Percentiles rank a stretch among this genome's conserved stretches.
Evolutionary conservation across 2,329 filamentous ascomycete species (phyloP).

Genomic region (Colletotrichum higginsianum): DNA sequence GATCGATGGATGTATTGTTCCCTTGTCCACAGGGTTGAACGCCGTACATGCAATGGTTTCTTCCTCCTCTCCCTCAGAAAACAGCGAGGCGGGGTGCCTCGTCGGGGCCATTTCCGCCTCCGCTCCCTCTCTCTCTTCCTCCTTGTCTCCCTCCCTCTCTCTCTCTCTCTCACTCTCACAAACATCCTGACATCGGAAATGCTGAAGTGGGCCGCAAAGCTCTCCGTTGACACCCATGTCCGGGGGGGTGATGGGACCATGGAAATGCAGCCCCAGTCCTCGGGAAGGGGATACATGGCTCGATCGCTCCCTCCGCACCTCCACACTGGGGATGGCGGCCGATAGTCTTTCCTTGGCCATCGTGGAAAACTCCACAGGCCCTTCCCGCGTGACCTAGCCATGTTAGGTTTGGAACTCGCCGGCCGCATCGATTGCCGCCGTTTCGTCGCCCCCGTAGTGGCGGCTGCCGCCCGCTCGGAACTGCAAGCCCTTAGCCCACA

Average conservation of each 20-base stretch:
- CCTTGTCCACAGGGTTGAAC: conserved; percentile 10
- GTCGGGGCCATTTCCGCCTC: conserved; percentile 19
- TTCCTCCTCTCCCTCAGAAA: neutral
- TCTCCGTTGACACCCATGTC: conserved; percentile 1
- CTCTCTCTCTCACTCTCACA: too few species aligned
- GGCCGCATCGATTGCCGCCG: neutral
- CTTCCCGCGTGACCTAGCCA: conserved; percentile 9
- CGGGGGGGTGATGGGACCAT: conserved; percentile 1
- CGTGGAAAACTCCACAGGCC: conserved; percentile 18
- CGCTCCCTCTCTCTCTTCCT: too few species aligned
- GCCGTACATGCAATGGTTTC: conserved; percentile 29
- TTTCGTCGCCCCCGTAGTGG: neutral
- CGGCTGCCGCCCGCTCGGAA: neutral
- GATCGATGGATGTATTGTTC: neutral
- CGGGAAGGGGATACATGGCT: neutral
- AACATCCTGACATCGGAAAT: conserved; percentile 21
- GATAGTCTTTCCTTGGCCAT: conserved; percentile 26
- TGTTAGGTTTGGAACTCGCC: conserved; percentile 7
- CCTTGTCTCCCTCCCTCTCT: too few species aligned
- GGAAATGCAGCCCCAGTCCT: conserved; percentile 34
- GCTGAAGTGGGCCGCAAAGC: conserved; percentile 1
- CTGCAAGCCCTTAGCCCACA: neutral
- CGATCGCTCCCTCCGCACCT: conserved; percentile 32
- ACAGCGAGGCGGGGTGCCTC: neutral
- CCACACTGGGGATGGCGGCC: conserved; percentile 22